A percentile compares a stretch with the other conserved stretches of the same genome.
Evolutionary conservation across 1,284 basidiomycete species (phyloP).

Genomic region (Termitomyces sp.): DNA sequence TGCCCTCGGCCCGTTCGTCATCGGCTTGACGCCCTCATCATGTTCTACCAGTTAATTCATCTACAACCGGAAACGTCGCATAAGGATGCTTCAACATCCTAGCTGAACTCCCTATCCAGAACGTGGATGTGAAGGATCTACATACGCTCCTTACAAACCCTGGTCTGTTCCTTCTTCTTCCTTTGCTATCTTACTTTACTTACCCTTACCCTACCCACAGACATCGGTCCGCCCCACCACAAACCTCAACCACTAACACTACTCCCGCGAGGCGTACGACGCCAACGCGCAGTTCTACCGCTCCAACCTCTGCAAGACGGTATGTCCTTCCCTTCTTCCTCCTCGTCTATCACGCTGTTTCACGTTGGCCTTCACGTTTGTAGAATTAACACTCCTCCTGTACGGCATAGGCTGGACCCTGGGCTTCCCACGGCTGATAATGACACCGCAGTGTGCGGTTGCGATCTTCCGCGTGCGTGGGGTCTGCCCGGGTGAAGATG

Average conservation of each 20-base stretch:
- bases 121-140: conserved; percentile 56
- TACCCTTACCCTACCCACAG: conserved; percentile 38
- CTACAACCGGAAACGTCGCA: conserved; percentile 76
- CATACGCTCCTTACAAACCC: conserved; percentile 46
- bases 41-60: no score
- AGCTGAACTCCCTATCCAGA: conserved; percentile 61
- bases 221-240: no score
- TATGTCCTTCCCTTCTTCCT: conserved; percentile 26
- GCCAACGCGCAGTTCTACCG: no score
- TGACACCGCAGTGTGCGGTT: conserved; percentile 47
- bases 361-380: no score
- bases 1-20: conserved; percentile 69
- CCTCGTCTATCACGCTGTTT: conserved; percentile 72
- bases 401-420: conserved; percentile 84
- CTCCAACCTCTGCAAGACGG: conserved; percentile 63
- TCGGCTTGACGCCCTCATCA: conserved; percentile 80
- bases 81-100: conserved; percentile 72
- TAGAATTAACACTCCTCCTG: conserved; percentile 77
- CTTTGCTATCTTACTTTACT: background rate
- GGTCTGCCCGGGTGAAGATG: conserved; percentile 39
- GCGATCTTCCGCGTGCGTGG: conserved; percentile 48
- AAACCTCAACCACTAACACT: no score
- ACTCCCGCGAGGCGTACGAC: no score
- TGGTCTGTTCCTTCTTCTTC: conserved; percentile 31
- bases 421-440: conserved; percentile 75